Conservation (phyloP, 2,329 filamentous ascomycete species). For the Aspergillus calidoustus region DNA sequence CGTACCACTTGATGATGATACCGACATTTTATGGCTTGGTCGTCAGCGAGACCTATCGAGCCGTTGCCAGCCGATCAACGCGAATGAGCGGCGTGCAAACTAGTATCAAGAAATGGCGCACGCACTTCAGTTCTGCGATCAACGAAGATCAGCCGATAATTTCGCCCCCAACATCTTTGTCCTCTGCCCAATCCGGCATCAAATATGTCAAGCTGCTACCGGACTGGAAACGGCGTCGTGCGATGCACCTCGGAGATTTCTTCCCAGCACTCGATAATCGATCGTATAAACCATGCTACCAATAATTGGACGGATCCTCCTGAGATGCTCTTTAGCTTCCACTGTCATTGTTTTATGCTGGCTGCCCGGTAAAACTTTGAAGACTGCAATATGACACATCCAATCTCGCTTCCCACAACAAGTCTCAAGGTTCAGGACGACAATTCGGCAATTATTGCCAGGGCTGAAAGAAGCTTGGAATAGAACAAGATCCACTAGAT, state of each 20-base stretch:
- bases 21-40: background rate
- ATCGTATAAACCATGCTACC: slow-evolving; percentile 12
- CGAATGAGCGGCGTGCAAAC: background rate
- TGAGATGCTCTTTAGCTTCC: background rate
- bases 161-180: background rate
- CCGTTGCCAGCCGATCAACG: background rate
- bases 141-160: slow-evolving; percentile 5
- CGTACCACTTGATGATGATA: background rate
- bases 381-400: slow-evolving; percentile 21
- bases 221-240: background rate
- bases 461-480: slow-evolving; percentile 1
- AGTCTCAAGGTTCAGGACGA: slow-evolving; percentile 2
- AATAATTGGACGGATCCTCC: slow-evolving; percentile 11
- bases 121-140: background rate
- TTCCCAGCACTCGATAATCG: slow-evolving; percentile 13
- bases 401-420: slow-evolving; percentile 5
- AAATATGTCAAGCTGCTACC: background rate
- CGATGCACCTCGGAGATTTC: slow-evolving; percentile 6
- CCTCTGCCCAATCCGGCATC: background rate
- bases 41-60: background rate
- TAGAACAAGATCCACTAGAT: slow-evolving; percentile 10
- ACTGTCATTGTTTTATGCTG: background rate
- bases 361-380: background rate
- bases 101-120: background rate
- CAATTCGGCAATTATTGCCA: slow-evolving; percentile 5